Evolutionary conservation across 768 basidiomycete genomes (phyloP).

Genomic region (Lentinula raphanica): DNA sequence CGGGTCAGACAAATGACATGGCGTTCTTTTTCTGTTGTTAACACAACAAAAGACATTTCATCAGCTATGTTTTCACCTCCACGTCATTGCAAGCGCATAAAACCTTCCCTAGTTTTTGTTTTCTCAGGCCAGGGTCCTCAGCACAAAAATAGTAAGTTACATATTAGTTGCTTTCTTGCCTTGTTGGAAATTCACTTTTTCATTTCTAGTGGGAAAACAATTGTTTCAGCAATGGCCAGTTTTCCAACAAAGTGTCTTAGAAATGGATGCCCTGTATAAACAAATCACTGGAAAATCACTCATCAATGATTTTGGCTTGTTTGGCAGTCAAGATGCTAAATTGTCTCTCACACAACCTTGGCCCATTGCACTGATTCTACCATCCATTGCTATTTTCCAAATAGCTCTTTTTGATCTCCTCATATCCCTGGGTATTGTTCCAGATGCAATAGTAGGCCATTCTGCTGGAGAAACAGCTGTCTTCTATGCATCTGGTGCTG

Average conservation of each 20-base stretch:
- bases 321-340: slow-evolving; percentile 14
- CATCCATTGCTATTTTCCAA: slow-evolving; percentile 38
- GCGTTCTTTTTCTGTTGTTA: slow-evolving; percentile 21
- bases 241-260: slow-evolving; percentile 32
- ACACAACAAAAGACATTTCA: neutral
- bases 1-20: slow-evolving; percentile 30
- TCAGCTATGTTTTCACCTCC: slow-evolving; percentile 23
- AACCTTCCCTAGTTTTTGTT: slow-evolving; percentile 35
- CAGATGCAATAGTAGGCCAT: slow-evolving; percentile 37
- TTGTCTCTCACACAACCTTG: slow-evolving; percentile 19
- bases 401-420: slow-evolving; percentile 41
- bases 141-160: slow-evolving; percentile 27
- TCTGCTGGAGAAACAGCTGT: slow-evolving; percentile 44
- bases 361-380: slow-evolving; percentile 33
- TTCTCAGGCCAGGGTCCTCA: slow-evolving; percentile 37
- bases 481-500: slow-evolving; percentile 39
- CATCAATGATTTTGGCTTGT: slow-evolving; percentile 31
- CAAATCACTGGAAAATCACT: slow-evolving; percentile 28
- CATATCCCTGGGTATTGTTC: slow-evolving; percentile 27
- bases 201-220: slow-evolving; percentile 29
- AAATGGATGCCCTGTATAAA: slow-evolving; percentile 29
- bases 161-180: too few relatives aligned
- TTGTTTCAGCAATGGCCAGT: slow-evolving; percentile 27
- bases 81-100: too few relatives aligned
- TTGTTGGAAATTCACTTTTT: neutral